Percentiles rank a stretch among this genome's conserved stretches.
phyloP scores from a whole-genome alignment of 225 moss, liverwort and hornwort species.

The Pseudoscleropodium purum region DNA sequence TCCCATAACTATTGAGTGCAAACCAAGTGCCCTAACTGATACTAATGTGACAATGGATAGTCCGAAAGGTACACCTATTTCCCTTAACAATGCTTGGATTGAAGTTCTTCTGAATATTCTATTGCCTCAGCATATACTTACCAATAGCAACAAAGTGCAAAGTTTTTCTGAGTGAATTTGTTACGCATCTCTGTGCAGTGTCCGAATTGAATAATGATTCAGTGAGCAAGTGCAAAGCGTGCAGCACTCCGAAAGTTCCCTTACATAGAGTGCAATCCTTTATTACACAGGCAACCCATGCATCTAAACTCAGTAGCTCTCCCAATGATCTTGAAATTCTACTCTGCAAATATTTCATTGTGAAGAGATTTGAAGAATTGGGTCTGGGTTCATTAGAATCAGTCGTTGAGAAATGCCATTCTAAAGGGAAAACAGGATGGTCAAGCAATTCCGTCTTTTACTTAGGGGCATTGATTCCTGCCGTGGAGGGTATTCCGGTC shows the following conservation, averaged over 20 bases:
- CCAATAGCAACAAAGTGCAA: background rate
- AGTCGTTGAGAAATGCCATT: constrained; percentile 13
- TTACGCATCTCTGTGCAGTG: constrained; percentile 9
- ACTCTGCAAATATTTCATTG: constrained; percentile 61
- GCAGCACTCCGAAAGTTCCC: constrained; percentile 27
- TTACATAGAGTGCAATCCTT: constrained; percentile 37
- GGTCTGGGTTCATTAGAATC: constrained; percentile 41
- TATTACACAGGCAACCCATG: constrained; percentile 29
- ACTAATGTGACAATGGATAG: background rate
- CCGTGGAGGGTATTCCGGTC: background rate
- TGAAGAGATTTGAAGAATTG: constrained; percentile 50
- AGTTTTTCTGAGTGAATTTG: background rate
- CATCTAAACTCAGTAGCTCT: constrained; percentile 13
- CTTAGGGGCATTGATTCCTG: constrained; percentile 29
- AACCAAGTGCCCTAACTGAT: constrained; percentile 6
- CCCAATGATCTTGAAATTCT: constrained; percentile 19
- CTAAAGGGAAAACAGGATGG: background rate
- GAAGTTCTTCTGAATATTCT: background rate
- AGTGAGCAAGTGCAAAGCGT: constrained; percentile 13
- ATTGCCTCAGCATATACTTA: background rate
- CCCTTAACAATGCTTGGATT: background rate
- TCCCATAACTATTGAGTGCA: constrained; percentile 27
- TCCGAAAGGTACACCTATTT: constrained; percentile 6
- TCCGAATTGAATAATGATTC: constrained; percentile 6
- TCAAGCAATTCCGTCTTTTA: constrained; percentile 18